Evolutionary conservation across 352 stramenopile genomes (phyloP).

Genomic region (Globisporangium heterothallicum): DNA sequence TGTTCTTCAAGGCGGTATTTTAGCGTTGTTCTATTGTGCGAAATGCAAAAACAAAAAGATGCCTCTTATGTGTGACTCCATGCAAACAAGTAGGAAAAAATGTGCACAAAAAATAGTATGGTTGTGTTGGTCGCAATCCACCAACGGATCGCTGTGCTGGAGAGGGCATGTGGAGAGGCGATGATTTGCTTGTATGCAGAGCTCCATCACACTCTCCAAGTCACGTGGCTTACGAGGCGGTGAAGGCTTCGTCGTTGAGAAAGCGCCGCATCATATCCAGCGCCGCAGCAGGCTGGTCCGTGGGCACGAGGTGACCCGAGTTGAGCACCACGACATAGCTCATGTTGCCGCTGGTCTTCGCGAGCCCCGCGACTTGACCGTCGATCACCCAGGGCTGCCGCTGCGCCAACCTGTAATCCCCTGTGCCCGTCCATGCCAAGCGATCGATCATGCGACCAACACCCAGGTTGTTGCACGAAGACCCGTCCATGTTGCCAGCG

Average conservation of each 20-base stretch:
- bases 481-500: conserved; percentile 82
- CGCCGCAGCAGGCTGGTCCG: conserved; percentile 60
- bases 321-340: conserved; percentile 82
- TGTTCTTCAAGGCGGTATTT: background rate
- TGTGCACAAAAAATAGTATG: background rate
- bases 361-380: conserved; percentile 50
- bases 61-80: conserved; percentile 1
- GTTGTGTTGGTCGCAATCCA: no score
- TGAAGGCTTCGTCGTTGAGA: conserved; percentile 41
- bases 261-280: conserved; percentile 84
- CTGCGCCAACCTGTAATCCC: conserved; percentile 54
- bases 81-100: conserved; percentile 12
- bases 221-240: conserved; percentile 7
- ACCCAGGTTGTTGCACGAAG: conserved; percentile 73
- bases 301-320: conserved; percentile 67
- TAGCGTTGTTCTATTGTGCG: background rate
- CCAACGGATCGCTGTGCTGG: no score
- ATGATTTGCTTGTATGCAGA: no score
- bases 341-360: conserved; percentile 72
- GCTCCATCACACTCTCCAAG: no score
- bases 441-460: conserved; percentile 75
- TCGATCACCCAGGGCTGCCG: conserved; percentile 59
- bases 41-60: background rate
- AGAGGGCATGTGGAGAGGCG: no score
- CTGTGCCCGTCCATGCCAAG: conserved; percentile 62